phyloP scores from a whole-genome alignment of 768 basidiomycete species.

The Amanita phalloides region DNA sequence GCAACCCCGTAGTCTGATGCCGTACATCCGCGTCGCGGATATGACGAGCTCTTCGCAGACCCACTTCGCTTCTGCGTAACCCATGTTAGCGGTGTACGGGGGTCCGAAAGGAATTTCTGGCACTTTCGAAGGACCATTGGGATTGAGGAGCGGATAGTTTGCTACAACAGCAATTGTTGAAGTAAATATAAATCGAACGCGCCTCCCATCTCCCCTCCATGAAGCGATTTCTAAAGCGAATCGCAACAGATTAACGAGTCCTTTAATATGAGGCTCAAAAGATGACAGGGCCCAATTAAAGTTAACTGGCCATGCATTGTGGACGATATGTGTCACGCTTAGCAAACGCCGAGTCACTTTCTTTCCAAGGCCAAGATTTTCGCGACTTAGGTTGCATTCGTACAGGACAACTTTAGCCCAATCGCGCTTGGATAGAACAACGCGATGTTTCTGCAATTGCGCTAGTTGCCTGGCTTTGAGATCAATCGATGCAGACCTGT shows the following conservation, averaged over 20 bases:
- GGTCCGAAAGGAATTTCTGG: constrained; percentile 22
- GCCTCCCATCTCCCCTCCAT: constrained; percentile 10
- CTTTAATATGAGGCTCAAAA: constrained; percentile 29
- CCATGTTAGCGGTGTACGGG: constrained; percentile 15
- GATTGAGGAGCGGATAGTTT: constrained; percentile 17
- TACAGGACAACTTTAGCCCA: constrained; percentile 21
- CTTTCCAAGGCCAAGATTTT: constrained; percentile 15
- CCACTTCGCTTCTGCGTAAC: constrained; percentile 28
- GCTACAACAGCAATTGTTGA: constrained; percentile 25
- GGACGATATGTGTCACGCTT: constrained; percentile 19
- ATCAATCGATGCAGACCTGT: constrained; percentile 12
- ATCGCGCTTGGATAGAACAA: constrained; percentile 11
- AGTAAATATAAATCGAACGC: constrained; percentile 24
- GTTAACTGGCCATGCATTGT: constrained; percentile 35
- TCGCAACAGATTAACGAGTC: constrained; percentile 21
- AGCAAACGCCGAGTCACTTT: constrained; percentile 19
- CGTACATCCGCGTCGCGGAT: constrained; percentile 18
- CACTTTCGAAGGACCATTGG: constrained; percentile 17
- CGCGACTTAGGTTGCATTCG: constrained; percentile 16
- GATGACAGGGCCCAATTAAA: constrained; percentile 30
- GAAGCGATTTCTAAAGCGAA: constrained; percentile 14
- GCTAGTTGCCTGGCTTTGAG: constrained; percentile 16
- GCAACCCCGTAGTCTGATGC: constrained; percentile 13
- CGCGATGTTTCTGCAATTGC: constrained; percentile 20
- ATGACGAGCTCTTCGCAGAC: constrained; percentile 22